A percentile compares a stretch with the other conserved stretches of the same genome.
These are phyloP conservation scores for Yamadazyma laniorum DNA, from an alignment of 805 yeast species.

Conservation along the genomic window DNA sequence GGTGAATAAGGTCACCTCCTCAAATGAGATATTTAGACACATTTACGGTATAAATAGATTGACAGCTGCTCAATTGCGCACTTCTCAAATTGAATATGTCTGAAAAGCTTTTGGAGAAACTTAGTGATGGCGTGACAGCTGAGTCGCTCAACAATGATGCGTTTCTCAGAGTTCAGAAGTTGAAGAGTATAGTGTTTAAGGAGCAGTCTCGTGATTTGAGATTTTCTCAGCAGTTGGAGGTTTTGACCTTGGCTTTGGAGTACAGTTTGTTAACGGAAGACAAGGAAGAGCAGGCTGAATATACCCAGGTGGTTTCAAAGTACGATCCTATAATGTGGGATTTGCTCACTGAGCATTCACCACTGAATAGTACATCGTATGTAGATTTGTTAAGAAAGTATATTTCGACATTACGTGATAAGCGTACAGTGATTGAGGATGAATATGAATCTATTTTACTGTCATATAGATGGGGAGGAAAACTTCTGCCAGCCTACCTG, in stretches of 20 bases:
- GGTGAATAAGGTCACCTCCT: too few relatives aligned
- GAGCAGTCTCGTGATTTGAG: background rate
- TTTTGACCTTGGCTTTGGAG: constrained; percentile 1
- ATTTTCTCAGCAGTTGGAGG: background rate
- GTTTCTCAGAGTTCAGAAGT: constrained; percentile 1
- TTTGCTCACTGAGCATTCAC: background rate
- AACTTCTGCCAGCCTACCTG: background rate
- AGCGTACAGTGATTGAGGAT: background rate
- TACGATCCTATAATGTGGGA: constrained; percentile 3
- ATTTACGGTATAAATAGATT: too few relatives aligned
- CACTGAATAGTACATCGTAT: background rate
- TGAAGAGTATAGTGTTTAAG: background rate
- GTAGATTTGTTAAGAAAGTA: background rate
- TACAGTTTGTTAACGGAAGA: background rate
- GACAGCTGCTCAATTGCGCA: too few relatives aligned
- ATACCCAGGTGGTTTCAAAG: background rate
- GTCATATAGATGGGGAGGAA: constrained; percentile 1
- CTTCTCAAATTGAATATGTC: too few relatives aligned
- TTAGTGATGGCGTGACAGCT: background rate
- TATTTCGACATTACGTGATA: background rate
- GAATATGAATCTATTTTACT: background rate
- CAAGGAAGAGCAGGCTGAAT: background rate
- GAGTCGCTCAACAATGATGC: background rate
- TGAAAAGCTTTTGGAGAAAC: background rate
- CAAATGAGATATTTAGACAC: too few relatives aligned